Percentiles rank a stretch among this genome's conserved stretches.
Conservation (phyloP, 805 yeast species). For the Suhomyces faveliae region DNA sequence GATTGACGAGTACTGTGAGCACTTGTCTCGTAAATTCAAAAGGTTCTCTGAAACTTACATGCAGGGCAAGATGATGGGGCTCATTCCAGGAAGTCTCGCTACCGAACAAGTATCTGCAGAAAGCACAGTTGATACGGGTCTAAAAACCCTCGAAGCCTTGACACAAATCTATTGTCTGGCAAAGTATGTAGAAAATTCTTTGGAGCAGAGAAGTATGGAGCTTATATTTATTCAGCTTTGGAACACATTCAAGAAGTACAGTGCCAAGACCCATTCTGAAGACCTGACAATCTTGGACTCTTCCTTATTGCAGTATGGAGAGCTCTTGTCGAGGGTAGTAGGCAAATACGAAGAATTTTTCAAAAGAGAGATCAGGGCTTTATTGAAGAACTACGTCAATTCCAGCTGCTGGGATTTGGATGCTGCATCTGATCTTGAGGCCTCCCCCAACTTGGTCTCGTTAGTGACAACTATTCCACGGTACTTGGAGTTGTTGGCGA, state of each 20-base stretch:
- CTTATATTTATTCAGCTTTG: constrained; percentile 41
- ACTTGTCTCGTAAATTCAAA: constrained; percentile 32
- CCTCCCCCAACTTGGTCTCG: constrained; percentile 21
- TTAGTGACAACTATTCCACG: constrained; percentile 25
- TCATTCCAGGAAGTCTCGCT: constrained; percentile 37
- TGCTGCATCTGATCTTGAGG: constrained; percentile 10
- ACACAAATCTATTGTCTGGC: constrained; percentile 37
- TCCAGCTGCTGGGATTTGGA: constrained; percentile 32
- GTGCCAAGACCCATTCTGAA: constrained; percentile 12
- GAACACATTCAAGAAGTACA: constrained; percentile 27
- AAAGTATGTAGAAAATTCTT: constrained; percentile 24
- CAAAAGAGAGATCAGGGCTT: constrained; percentile 28
- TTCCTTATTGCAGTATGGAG: constrained; percentile 22
- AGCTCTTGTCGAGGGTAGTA: constrained; percentile 17
- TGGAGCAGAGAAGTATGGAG: constrained; percentile 40
- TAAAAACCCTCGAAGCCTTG: constrained; percentile 28
- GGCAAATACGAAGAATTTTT: constrained; percentile 31
- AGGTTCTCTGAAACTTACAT: constrained; percentile 41
- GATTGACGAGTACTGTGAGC: constrained; percentile 49
- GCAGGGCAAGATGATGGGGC: constrained; percentile 30
- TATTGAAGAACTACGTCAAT: constrained; percentile 38
- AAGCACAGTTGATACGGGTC: constrained; percentile 14
- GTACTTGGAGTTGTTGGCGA: constrained; percentile 23
- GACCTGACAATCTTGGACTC: constrained; percentile 32
- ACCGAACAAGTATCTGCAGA: constrained; percentile 7